phyloP scores from a whole-genome alignment of 208 protist species.

The Jaenimonas drosophilae region DNA sequence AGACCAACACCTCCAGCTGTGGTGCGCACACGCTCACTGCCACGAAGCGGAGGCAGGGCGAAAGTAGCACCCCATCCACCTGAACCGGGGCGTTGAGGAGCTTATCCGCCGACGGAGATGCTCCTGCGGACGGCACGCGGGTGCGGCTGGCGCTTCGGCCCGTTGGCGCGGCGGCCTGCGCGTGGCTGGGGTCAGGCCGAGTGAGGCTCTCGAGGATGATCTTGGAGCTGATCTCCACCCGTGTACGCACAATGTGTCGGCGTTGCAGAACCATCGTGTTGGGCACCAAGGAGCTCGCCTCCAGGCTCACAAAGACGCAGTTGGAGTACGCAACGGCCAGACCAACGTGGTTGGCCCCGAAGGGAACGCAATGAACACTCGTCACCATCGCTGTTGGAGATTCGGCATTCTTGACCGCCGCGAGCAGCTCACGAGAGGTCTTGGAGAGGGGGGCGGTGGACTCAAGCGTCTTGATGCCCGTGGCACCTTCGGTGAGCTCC shows the following conservation, averaged over 20 bases:
- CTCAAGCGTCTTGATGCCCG: too few relatives aligned
- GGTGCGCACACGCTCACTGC: neutral
- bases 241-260: neutral
- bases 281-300: neutral
- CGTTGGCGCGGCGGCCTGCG: neutral
- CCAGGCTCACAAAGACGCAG: conserved; percentile 9
- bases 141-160: neutral
- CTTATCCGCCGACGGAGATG: neutral
- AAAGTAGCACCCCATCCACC: conserved; percentile 4
- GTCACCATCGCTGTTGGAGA: conserved; percentile 9
- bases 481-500: too few relatives aligned
- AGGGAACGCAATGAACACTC: conserved; percentile 9
- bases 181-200: neutral
- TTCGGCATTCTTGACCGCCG: too few relatives aligned
- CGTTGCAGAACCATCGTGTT: neutral
- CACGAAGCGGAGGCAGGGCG: conserved; percentile 4
- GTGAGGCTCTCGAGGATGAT: neutral
- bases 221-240: too few relatives aligned
- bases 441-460: too few relatives aligned
- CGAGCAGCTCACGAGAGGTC: too few relatives aligned
- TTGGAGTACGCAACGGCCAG: conserved; percentile 17
- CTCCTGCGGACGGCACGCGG: neutral
- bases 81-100: neutral
- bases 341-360: conserved; percentile 3
- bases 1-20: conserved; percentile 3